Percentiles rank a stretch among this genome's conserved stretches.
These are phyloP conservation scores for Lepiota venenata DNA, from an alignment of 768 basidiomycete genomes.

Conservation along the genomic window DNA sequence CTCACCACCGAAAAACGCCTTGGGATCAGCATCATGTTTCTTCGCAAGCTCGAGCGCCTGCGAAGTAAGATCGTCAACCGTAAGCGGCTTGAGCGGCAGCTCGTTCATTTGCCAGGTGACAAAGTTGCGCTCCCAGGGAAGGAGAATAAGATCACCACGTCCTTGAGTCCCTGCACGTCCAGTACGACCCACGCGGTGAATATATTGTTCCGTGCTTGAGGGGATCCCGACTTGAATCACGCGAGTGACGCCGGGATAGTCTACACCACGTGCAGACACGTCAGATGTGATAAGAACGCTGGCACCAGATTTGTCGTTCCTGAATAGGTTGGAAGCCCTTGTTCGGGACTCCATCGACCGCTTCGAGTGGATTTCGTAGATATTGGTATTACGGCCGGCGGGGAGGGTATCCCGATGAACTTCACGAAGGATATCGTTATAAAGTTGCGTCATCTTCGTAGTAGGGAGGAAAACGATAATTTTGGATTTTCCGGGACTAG, in stretches of 20 bases:
- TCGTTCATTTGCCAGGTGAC: slow-evolving; percentile 56
- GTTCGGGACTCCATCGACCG: slow-evolving; percentile 57
- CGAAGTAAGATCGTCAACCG: slow-evolving; percentile 40
- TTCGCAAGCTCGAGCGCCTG: slow-evolving; percentile 46
- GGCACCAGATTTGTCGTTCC: slow-evolving; percentile 46
- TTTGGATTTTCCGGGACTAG: slow-evolving; percentile 64
- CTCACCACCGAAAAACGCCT: slow-evolving; percentile 25
- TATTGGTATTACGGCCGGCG: slow-evolving; percentile 41
- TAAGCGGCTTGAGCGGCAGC: slow-evolving; percentile 66
- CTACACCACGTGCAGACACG: slow-evolving; percentile 84
- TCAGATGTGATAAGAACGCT: slow-evolving; percentile 82
- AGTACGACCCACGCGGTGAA: slow-evolving; percentile 85
- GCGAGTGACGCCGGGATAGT: slow-evolving; percentile 86
- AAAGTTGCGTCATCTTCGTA: slow-evolving; percentile 80
- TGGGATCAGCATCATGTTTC: slow-evolving; percentile 43
- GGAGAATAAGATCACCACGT: slow-evolving; percentile 75
- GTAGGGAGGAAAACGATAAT: slow-evolving; percentile 83
- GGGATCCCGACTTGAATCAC: slow-evolving; percentile 92
- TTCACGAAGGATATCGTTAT: slow-evolving; percentile 56
- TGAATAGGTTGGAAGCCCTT: slow-evolving; percentile 56
- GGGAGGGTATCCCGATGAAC: slow-evolving; percentile 45
- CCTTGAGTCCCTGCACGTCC: slow-evolving; percentile 64
- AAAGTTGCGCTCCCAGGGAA: slow-evolving; percentile 78
- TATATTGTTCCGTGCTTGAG: slow-evolving; percentile 61
- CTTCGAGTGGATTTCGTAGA: slow-evolving; percentile 86